Conservation (phyloP, 1,139 yeast species). For the Tardiomyces digboiensis region DNA sequence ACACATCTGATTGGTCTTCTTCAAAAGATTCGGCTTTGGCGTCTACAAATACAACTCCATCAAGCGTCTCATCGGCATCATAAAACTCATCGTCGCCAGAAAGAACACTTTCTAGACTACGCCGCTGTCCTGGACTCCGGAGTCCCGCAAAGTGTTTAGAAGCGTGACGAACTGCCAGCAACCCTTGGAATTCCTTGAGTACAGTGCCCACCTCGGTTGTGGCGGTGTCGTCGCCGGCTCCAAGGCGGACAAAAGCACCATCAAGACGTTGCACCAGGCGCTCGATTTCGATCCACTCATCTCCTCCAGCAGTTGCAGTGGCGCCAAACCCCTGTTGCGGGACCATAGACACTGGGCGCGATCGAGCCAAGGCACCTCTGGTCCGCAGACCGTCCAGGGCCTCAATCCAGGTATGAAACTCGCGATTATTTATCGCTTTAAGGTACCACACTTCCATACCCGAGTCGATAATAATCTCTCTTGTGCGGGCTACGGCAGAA, state of each 20-base stretch:
- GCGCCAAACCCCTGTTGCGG: background rate
- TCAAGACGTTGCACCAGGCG: background rate
- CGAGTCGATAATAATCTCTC: conserved; percentile 77
- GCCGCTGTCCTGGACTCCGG: background rate
- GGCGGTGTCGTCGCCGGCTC: background rate
- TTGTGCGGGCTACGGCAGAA: conserved; percentile 60
- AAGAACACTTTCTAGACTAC: background rate
- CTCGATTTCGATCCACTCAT: background rate
- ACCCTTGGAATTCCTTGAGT: background rate
- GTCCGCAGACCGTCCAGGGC: conserved; percentile 42
- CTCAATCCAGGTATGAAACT: conserved; percentile 74
- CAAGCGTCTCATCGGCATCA: conserved; percentile 57
- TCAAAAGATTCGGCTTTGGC: conserved; percentile 4
- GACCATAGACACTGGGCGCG: background rate
- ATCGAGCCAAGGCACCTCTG: background rate
- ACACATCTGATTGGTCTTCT: conserved; percentile 15
- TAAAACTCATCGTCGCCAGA: conserved; percentile 35
- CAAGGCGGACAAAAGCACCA: background rate
- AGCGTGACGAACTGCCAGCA: background rate
- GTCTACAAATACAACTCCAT: conserved; percentile 18
- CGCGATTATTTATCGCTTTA: conserved; percentile 53
- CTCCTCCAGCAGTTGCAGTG: background rate
- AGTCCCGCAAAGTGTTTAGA: background rate
- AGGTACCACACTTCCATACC: conserved; percentile 95
- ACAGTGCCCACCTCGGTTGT: background rate